Conservation (phyloP, 2,329 filamentous ascomycete species). For the Phaeophleospora eucalypticola region DNA sequence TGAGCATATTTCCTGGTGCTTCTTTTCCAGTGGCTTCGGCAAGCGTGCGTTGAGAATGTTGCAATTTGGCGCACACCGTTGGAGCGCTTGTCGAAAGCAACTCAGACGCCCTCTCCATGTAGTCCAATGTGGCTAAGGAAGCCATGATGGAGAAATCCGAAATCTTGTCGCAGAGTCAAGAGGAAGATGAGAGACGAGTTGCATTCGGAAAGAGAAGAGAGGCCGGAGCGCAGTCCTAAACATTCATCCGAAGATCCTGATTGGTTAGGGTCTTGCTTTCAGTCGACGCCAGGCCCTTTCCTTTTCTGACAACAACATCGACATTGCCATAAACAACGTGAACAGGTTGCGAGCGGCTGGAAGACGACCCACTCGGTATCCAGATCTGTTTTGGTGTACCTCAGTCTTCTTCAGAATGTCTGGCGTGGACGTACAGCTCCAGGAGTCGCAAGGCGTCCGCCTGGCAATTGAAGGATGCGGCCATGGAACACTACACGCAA, state of each 20-base stretch:
- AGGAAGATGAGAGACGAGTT: background rate
- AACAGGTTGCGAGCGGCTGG: too few species aligned
- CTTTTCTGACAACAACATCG: too few species aligned
- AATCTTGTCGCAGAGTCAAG: too few species aligned
- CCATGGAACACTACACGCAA: slow-evolving; percentile 85
- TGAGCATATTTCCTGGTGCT: background rate
- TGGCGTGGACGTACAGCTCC: slow-evolving; percentile 10
- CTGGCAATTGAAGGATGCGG: slow-evolving; percentile 87
- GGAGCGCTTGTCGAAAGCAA: background rate
- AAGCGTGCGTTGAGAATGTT: background rate
- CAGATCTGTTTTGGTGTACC: too few species aligned
- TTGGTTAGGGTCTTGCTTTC: too few species aligned
- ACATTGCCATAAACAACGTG: too few species aligned
- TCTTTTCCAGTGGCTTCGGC: slow-evolving; percentile 37
- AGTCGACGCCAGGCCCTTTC: too few species aligned
- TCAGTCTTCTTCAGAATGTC: too few species aligned
- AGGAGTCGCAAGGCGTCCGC: slow-evolving; percentile 47
- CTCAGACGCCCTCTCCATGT: background rate
- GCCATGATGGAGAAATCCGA: background rate
- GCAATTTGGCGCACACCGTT: background rate
- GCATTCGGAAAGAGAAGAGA: too few species aligned
- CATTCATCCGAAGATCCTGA: too few species aligned
- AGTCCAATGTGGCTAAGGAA: background rate
- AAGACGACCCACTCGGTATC: too few species aligned
- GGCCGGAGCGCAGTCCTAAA: too few species aligned